Evolutionary conservation across 2,329 filamentous ascomycete genomes (phyloP).

Genomic region (Hymenoscyphus occultus): DNA sequence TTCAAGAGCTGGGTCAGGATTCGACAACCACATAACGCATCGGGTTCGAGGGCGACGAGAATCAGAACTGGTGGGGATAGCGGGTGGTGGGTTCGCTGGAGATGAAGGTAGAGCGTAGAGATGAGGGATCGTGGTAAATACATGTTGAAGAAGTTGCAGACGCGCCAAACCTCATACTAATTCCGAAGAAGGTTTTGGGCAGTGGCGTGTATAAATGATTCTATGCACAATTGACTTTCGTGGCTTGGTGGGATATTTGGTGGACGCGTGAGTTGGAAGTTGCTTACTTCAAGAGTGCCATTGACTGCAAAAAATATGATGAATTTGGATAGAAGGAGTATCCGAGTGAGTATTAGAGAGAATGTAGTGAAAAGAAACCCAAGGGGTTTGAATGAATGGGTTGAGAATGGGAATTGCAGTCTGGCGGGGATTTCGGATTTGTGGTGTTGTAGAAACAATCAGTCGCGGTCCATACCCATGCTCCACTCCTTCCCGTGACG

Average conservation of each 20-base stretch:
- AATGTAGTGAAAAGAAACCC: not conserved
- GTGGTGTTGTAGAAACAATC: slow-evolving; percentile 3
- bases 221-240: not conserved
- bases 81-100: slow-evolving; percentile 83
- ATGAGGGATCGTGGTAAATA: slow-evolving; percentile 90
- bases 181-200: not conserved
- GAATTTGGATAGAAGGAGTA: not conserved
- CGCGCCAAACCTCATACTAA: slow-evolving; percentile 20
- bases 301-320: not conserved
- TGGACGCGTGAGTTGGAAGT: slow-evolving; percentile 1
- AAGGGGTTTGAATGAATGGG: not conserved
- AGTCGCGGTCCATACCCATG: not conserved
- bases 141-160: slow-evolving; percentile 52
- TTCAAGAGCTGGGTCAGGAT: slow-evolving; percentile 92
- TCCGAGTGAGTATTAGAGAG: not conserved
- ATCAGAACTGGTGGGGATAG: slow-evolving; percentile 87
- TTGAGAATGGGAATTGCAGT: not conserved
- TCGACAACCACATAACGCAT: slow-evolving; percentile 91
- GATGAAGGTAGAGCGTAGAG: slow-evolving; percentile 85
- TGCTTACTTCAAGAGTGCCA: not conserved
- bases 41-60: slow-evolving; percentile 89
- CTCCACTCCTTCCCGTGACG: not conserved
- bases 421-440: not conserved
- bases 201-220: not conserved
- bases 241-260: not conserved